Evolutionary conservation across 495 filamentous ascomycete genomes (phyloP), one percentile per base, ranked within the genome.

Genomic region (Tetracladium marchalianum): DNA sequence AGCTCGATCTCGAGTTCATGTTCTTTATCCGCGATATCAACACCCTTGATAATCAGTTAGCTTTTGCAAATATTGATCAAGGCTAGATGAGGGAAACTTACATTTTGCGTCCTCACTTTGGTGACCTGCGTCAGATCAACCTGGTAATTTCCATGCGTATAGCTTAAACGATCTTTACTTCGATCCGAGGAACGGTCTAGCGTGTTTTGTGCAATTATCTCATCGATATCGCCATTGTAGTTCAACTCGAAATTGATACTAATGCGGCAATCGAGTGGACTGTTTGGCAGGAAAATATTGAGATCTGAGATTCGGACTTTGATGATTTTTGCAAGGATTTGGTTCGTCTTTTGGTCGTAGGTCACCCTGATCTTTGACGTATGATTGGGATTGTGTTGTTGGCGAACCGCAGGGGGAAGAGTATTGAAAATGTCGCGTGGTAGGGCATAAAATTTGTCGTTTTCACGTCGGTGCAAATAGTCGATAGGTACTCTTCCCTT

Each of bases 1-100:
- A 94, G 57, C 64, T 96, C 90, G 35, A 96, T 71, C 57, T 96
- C 90, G 8, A 95, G 75, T 60, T 96, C 90, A 58, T 94, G 87
- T 46, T 87, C 82, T 52, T 89, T 90, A 9, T 83, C 47, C 1
- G 31, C 32, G 4, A 41, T 47, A 41, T 43, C 47, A 0, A 31
- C 22, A 11, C 46, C 54, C 49, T 57, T 16, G 34, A 19, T 31
- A 18, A 1, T 1, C 16, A 39, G 17, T 50, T 42, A 52, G 52
- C n/a, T 11, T 7, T 11, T 8, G 15, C 11, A 31, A 19, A 24
- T 34, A n/a, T 18, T 13, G 32, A 5, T 4, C 8, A 31, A 45
- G 19, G 9, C 13, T 3, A 2, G 11, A 12, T 12, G 2, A 38
- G 13, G 15, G 43, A 42, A 43, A 72, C 75, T 66, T 66, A 86